Evolutionary conservation across 441 rosid species (phyloP), one percentile per base, ranked within the genome.

Genomic region (Macaranga tanarius): DNA sequence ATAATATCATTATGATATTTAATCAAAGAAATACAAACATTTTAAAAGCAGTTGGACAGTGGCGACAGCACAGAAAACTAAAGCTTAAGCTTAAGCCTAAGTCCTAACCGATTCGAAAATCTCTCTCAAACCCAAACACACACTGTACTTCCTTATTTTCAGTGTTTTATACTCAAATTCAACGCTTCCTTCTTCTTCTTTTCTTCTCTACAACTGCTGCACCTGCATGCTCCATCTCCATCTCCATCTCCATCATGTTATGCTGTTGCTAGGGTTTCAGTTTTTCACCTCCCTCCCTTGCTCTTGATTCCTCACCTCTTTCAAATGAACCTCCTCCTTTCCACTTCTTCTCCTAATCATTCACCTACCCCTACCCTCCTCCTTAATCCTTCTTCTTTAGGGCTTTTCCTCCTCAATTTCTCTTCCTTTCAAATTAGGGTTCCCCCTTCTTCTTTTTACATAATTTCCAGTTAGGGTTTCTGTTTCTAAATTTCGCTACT

Each of bases 341-440:
- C n/a, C n/a, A n/a, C n/a, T 48, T 66, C 51, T 73, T 57, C 38
- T 10, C 40, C 38, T 34, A 34, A 34, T 34, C n/a, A n/a, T n/a
- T n/a, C n/a, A n/a, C n/a, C n/a, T n/a, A n/a, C n/a, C n/a, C n/a
- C n/a, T n/a, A n/a, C n/a, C 38, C 38, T 34, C 38, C 38, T 34
- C 38, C 7, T 34, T n/a, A n/a, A n/a, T n/a, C n/a, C n/a, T n/a
- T n/a, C n/a, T 34, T 0, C 6, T 34, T 58, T 67, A 66, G 47
- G 65, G 71, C 40, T 58, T 67, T 11, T 42, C 5, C 22, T 16
- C 2, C 5, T 3, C 2, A 26, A 12, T 47, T 70, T 47, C 25
- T 15, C 9, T 47, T 70, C 62, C 55, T 17, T 62, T 63, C 40
- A 65, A n/a, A 60, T 55, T 58, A 65, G 71, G 71, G 65, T 73